Conservation (phyloP, 2,329 filamentous ascomycete species). For the Thermomyces lanuginosus region DNA sequence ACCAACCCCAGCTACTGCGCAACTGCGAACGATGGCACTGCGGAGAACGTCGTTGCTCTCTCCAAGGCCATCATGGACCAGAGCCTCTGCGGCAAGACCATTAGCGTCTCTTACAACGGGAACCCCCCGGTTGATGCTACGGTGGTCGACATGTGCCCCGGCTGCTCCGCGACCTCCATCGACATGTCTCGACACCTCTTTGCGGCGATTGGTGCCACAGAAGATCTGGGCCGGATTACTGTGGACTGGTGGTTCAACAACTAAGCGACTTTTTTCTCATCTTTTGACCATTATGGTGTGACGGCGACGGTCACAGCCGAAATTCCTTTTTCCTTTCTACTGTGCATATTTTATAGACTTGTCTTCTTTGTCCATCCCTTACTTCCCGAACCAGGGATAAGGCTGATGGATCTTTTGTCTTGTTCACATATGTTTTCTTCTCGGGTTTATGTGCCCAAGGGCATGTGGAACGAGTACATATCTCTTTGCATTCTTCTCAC, state of each 20-base stretch:
- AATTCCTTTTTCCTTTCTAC: no score
- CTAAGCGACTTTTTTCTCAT: no score
- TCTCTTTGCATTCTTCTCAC: no score
- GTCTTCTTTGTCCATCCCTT: no score
- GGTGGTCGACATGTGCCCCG: slow-evolving; percentile 61
- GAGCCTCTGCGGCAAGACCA: slow-evolving; percentile 51
- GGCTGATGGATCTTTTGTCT: no score
- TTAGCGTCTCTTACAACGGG: slow-evolving; percentile 47
- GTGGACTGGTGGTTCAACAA: slow-evolving; percentile 28
- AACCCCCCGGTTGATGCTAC: slow-evolving; percentile 40
- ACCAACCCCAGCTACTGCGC: slow-evolving; percentile 40
- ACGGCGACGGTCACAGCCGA: no score
- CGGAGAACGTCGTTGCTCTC: slow-evolving; percentile 52
- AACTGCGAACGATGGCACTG: slow-evolving; percentile 38
- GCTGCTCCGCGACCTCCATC: slow-evolving; percentile 41
- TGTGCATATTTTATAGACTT: no score
- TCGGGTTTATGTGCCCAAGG: no score
- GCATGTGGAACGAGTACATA: no score
- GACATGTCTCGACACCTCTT: slow-evolving; percentile 47
- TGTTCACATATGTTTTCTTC: no score
- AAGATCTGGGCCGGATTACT: slow-evolving; percentile 24
- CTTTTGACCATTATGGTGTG: no score
- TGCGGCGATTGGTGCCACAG: slow-evolving; percentile 29
- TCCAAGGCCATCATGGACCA: slow-evolving; percentile 50
- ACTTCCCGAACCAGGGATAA: no score